A percentile compares a stretch with the other conserved stretches of the same genome.
Evolutionary conservation across 768 basidiomycete species (phyloP).

Genomic region (Guyanaporus albipodus): DNA sequence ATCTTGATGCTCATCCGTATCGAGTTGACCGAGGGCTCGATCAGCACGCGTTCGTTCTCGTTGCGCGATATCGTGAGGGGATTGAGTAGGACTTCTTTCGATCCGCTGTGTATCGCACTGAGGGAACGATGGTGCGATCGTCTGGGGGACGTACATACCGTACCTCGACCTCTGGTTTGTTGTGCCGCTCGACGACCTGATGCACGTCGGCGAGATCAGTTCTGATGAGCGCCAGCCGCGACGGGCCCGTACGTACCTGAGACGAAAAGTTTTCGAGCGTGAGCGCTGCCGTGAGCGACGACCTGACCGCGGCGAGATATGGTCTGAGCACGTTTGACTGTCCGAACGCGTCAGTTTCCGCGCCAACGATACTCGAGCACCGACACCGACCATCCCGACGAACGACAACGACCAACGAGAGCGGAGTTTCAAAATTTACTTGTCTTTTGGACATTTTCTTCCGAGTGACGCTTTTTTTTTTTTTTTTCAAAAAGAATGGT

Average conservation of each 20-base stretch:
- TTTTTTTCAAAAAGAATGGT: conserved; percentile 40
- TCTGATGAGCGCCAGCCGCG: conserved; percentile 6
- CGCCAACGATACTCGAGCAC: background rate
- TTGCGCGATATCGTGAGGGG: conserved; percentile 94
- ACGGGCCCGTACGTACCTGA: conserved; percentile 39
- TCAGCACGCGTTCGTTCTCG: conserved; percentile 94
- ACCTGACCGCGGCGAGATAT: conserved; percentile 93
- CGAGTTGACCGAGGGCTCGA: conserved; percentile 97
- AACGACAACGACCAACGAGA: conserved; percentile 1
- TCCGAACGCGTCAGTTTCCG: conserved; percentile 7
- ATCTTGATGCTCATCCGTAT: conserved; percentile 97
- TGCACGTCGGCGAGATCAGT: conserved; percentile 2
- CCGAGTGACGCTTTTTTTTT: conserved; percentile 1
- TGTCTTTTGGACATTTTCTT: background rate
- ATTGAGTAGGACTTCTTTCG: conserved; percentile 92
- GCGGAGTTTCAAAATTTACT: conserved; percentile 53
- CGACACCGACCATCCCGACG: conserved; percentile 47
- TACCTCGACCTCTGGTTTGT: conserved; percentile 93
- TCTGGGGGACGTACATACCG: conserved; percentile 43
- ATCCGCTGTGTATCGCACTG: conserved; percentile 51
- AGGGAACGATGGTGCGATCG: conserved; percentile 1
- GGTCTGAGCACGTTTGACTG: conserved; percentile 95
- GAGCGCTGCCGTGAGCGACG: conserved; percentile 94
- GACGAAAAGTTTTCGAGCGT: conserved; percentile 98
- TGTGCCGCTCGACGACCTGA: conserved; percentile 94